Evolutionary conservation across 148 eudicot genomes (phyloP).

Genomic region (Dianthus caryophyllus): DNA sequence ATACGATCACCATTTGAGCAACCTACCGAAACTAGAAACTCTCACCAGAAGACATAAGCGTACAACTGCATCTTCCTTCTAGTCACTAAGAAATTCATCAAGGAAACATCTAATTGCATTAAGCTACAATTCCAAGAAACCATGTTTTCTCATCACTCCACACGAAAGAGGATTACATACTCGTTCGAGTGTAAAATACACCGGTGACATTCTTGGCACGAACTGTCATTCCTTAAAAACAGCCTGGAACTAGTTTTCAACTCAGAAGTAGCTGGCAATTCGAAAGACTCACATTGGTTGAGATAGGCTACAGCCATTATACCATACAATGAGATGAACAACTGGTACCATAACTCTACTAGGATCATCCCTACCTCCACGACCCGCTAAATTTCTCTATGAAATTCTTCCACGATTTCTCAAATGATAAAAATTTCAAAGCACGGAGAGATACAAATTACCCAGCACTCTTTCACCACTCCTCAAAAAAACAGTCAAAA

Average conservation of each 20-base stretch:
- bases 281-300: neutral
- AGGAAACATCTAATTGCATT: neutral
- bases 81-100: neutral
- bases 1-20: slow-evolving; percentile 3
- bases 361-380: neutral
- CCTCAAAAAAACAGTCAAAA: neutral
- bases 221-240: neutral
- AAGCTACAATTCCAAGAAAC: neutral
- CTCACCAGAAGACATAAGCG: neutral
- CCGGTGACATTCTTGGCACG: neutral
- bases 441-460: neutral
- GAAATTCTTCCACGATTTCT: neutral
- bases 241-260: neutral
- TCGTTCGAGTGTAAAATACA: neutral
- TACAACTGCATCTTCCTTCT: neutral
- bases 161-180: neutral
- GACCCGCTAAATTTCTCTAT: neutral
- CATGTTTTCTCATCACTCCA: neutral
- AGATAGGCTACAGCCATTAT: neutral
- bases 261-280: neutral
- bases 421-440: neutral
- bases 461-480: neutral
- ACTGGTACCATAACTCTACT: neutral
- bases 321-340: neutral
- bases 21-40: neutral